Conservation (phyloP, 345 rosid species). For the Arabis hirsuta region DNA sequence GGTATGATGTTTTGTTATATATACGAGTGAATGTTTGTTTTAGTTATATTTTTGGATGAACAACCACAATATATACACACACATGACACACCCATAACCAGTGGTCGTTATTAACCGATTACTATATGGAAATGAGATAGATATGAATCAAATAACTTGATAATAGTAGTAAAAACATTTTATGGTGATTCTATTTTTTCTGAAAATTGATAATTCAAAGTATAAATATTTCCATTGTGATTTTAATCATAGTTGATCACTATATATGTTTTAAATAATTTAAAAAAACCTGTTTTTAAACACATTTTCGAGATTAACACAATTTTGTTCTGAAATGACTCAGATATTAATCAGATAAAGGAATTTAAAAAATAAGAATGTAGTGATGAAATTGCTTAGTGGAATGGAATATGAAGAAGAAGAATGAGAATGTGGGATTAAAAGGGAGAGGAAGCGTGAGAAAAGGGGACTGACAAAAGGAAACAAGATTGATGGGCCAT, state of each 20-base stretch:
- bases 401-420: neutral
- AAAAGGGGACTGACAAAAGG: slow-evolving; percentile 52
- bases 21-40: neutral
- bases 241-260: too few species aligned
- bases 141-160: neutral
- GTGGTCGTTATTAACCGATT: neutral
- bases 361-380: neutral
- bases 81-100: neutral
- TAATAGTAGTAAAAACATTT: neutral
- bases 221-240: too few species aligned
- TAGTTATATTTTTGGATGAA: neutral
- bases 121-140: neutral
- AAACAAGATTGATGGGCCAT: slow-evolving; percentile 48
- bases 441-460: slow-evolving; percentile 48
- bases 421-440: slow-evolving; percentile 29
- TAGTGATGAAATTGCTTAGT: neutral
- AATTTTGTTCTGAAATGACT: too few species aligned
- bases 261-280: too few species aligned
- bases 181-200: too few species aligned
- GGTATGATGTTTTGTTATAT: neutral
- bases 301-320: too few species aligned
- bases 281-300: too few species aligned
- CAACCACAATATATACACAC: neutral
- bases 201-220: too few species aligned
- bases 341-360: too few species aligned